Evolutionary conservation across 495 filamentous ascomycete species (phyloP), one percentile per base, ranked within the genome.

Genomic region (Elasticomyces elasticus): DNA sequence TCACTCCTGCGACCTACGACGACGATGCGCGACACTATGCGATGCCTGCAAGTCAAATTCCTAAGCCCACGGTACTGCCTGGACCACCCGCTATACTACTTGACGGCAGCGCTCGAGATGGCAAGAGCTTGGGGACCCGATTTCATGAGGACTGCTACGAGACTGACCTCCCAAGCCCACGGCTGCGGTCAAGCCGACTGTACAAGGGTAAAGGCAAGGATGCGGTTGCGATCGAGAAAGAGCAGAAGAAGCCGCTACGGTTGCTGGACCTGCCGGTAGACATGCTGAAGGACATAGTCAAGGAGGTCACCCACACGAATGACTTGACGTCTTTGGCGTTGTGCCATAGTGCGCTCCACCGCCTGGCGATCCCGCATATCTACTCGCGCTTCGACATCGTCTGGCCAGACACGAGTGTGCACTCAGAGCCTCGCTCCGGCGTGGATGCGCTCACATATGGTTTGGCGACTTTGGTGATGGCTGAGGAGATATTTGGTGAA

Each of bases 331-430:
- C 87, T 13, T 72, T 95, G 26, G 87, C 89, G 6, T 72, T 89
- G 44, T 87, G 87, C 28, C 87, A 89, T 69, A 90, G 87, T 17
- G 79, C 83, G n/a, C 77, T 97, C 13, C 86, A 95, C 70, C 71
- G 73, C 37, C 74, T 97, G 40, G 81, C 86, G 0, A 84, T 90
- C 15, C 88, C 89, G 10, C 79, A 84, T 50, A 94, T 97, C 62
- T 97, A 97, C 66, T 85, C 86, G 1, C 81, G 87, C 24, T 95
- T 97, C 66, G 87, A 95, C 65, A 95, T 95, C 56, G 84, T 92
- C 35, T 97, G 90, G 90, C 91, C 90, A 0, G 87, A 94, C 59
- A 79, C 76, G 5, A 71, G 77, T 41, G 71, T 76, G 20, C 69
- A 79, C 1, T 72, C 79, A 3, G 82, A 86, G 53, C 79, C 85